Evolutionary conservation across 1,284 basidiomycete genomes (phyloP).

Genomic region (Ceratobasidium papillatum): DNA sequence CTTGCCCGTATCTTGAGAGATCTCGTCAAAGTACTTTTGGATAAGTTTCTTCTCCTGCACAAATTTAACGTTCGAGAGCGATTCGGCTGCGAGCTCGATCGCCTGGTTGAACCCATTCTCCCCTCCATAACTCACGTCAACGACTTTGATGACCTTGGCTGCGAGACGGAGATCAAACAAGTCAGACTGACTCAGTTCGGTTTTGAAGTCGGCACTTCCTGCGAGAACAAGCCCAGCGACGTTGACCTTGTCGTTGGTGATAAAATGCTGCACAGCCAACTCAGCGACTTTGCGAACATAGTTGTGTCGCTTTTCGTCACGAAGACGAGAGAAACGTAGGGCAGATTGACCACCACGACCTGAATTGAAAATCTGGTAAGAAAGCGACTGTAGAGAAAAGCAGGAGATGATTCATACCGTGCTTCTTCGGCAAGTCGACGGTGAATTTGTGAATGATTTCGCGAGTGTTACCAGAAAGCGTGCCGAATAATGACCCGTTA

Average conservation of each 20-base stretch:
- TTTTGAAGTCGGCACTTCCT: slow-evolving; percentile 99
- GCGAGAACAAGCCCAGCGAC: slow-evolving; percentile 97
- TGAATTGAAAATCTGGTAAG: background rate
- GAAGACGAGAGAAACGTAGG: slow-evolving; percentile 98
- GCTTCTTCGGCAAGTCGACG: slow-evolving; percentile 99
- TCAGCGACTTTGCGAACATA: slow-evolving; percentile 99
- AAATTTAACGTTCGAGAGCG: slow-evolving; percentile 98
- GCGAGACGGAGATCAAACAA: slow-evolving; percentile 92
- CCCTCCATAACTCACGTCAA: slow-evolving; percentile 98
- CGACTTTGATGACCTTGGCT: slow-evolving; percentile 95
- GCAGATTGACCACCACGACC: slow-evolving; percentile 99
- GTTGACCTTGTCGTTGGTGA: slow-evolving; percentile 98
- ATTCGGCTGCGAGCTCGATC: slow-evolving; percentile 96
- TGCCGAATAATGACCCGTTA: slow-evolving; percentile 96
- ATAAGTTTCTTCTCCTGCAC: slow-evolving; percentile 99
- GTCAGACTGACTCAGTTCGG: slow-evolving; percentile 94
- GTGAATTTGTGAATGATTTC: slow-evolving; percentile 98
- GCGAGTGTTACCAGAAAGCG: slow-evolving; percentile 95
- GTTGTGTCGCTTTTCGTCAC: slow-evolving; percentile 99
- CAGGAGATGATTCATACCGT: slow-evolving; percentile 57
- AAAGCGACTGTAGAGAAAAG: background rate
- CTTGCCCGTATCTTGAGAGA: slow-evolving; percentile 95
- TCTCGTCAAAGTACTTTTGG: slow-evolving; percentile 99
- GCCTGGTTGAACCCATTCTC: slow-evolving; percentile 99
- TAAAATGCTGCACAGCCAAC: slow-evolving; percentile 96